These are phyloP conservation scores for Xylariaceae sp. DNA, from an alignment of 2,329 filamentous ascomycete genomes.

Conservation along the genomic window DNA sequence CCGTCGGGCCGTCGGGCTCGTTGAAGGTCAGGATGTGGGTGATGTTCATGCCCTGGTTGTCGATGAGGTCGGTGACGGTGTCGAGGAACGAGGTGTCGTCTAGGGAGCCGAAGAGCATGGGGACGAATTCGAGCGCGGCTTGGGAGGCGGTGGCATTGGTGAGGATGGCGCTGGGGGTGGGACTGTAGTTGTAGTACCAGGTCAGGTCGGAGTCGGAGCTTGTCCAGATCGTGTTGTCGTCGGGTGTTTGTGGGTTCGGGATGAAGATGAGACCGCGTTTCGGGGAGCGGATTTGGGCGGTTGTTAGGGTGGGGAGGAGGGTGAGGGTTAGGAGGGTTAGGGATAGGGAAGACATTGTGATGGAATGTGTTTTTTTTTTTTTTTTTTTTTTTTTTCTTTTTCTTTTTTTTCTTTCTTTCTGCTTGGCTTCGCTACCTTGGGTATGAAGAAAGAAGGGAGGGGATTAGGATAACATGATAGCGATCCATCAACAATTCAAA, in stretches of 20 bases:
- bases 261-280: slow-evolving; percentile 73
- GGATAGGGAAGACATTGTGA: slow-evolving; percentile 18
- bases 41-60: slow-evolving; percentile 48
- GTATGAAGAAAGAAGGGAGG: no score
- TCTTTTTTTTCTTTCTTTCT: no score
- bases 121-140: slow-evolving; percentile 64
- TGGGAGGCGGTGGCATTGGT: slow-evolving; percentile 41
- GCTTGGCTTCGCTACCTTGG: no score
- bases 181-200: slow-evolving; percentile 81
- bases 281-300: slow-evolving; percentile 25
- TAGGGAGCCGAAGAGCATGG: slow-evolving; percentile 69
- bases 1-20: slow-evolving; percentile 60
- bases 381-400: not conserved
- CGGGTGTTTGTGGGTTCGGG: slow-evolving; percentile 45
- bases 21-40: slow-evolving; percentile 70
- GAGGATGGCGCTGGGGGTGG: slow-evolving; percentile 50
- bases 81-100: slow-evolving; percentile 56
- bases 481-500: no score
- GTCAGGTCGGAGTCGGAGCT: slow-evolving; percentile 53
- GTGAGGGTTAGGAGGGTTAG: not conserved
- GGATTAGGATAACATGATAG: no score
- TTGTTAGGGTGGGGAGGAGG: not conserved
- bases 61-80: slow-evolving; percentile 51
- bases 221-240: slow-evolving; percentile 63
- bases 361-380: not conserved